Base-by-base conservation (phyloP, 306 rosid genomes). In the Leucaena leucocephala region DNA sequence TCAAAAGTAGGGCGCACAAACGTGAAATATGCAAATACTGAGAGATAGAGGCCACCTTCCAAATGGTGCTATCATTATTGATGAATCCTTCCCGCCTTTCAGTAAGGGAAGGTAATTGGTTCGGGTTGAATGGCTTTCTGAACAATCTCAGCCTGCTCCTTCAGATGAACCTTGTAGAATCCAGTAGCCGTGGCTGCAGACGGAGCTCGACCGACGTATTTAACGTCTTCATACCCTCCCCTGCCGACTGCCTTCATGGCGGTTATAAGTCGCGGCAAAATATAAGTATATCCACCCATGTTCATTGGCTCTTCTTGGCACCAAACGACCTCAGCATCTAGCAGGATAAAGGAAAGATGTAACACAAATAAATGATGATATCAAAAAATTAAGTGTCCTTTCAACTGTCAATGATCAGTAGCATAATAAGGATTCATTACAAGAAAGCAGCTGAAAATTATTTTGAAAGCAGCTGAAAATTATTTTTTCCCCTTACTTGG, bases 221-320 rank as follows among this genome's bases (percentile, higher is more conserved):
- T 95, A 64, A 89, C 79, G 74, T 90, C 93, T 0, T 92, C 98
- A 16, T 86, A 58, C 7, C 91, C 81, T 79, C 97, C 99, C 82
- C 96, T 82, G 39, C 89, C 87, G 76, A 92, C 46, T 1, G 93
- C 85, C 81, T 86, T 91, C 97, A 96, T 76, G 75, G 99, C 90
- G 9, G 96, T 81, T 84, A 79, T 72, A 46, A 93, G 97, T 49
- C 97, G 87, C 33, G 97, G 96, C 50, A 87, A 73, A 50, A 93
- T 69, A 67, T 96, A 93, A 67, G 62, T 81, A 84, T 88, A 93
- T 43, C 88, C 99, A 63, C 99, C 99, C 99, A 96, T 96, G 89
- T 93, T 96, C 98, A 96, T 88, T 35, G 98, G 91, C 83, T 96
- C 99, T 81, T 96, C 99, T 85, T 96, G 99, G 82, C 96, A 91